A percentile compares a stretch with the other conserved stretches of the same genome.
phyloP scores from a whole-genome alignment of 305 asterid species.

The Fraxinus angustifolia region DNA sequence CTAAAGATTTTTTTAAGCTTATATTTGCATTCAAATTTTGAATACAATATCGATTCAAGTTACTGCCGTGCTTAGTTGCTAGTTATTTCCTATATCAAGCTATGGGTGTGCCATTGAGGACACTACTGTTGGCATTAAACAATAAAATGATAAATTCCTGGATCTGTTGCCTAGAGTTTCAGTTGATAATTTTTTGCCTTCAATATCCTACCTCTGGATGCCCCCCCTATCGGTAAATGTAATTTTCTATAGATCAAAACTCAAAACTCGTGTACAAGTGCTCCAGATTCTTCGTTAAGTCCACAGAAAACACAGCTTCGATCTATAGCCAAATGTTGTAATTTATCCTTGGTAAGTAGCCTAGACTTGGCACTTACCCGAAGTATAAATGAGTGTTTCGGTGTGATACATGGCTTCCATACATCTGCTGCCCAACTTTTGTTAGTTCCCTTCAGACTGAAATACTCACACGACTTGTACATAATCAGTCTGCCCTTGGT shows the following conservation, averaged over 20 bases:
- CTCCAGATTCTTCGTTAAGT: no score
- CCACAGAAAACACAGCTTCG: no score
- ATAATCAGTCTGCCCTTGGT: not conserved
- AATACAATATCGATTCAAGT: not conserved
- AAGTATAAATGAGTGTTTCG: not conserved
- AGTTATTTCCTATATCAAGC: not conserved
- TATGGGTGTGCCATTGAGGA: not conserved
- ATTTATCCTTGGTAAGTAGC: no score
- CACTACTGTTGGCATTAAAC: not conserved
- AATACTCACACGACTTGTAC: not conserved
- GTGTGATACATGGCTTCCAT: not conserved
- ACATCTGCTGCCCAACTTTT: not conserved
- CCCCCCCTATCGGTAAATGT: not conserved
- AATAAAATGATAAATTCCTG: not conserved
- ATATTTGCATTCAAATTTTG: not conserved
- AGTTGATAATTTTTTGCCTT: not conserved
- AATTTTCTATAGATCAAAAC: no score
- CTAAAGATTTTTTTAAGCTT: not conserved
- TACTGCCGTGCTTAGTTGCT: not conserved
- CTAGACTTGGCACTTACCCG: no score
- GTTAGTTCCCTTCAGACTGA: not conserved
- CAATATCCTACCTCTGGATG: not conserved
- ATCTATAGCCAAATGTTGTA: no score
- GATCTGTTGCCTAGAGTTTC: not conserved
- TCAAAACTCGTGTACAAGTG: no score